Conservation (phyloP, 192 early-diverging fungal species). For the Chytriomyces sp. region DNA sequence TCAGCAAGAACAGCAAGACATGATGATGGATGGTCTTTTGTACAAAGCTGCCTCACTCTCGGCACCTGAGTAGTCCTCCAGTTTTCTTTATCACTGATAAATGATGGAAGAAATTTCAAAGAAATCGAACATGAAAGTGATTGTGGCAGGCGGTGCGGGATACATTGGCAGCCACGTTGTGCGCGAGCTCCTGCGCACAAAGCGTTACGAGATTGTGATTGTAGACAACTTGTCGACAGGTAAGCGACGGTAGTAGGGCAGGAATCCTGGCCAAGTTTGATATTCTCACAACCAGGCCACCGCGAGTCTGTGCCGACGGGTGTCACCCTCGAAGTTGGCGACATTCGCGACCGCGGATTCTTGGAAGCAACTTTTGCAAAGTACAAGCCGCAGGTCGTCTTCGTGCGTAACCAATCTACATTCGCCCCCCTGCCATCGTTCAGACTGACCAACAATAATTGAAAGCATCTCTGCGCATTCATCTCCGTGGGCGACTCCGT, state of each 20-base stretch:
- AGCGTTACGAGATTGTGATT: slow-evolving; percentile 78
- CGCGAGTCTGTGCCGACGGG: slow-evolving; percentile 42
- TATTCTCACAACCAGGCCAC: slow-evolving; percentile 44
- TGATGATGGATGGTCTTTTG: slow-evolving; percentile 16
- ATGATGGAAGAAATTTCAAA: not conserved
- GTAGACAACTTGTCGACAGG: slow-evolving; percentile 86
- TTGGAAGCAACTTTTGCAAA: slow-evolving; percentile 73
- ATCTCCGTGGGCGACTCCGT: slow-evolving; percentile 87
- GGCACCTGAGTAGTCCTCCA: not conserved
- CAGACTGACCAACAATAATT: not conserved
- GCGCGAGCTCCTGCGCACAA: slow-evolving; percentile 68
- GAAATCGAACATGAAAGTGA: slow-evolving; percentile 36
- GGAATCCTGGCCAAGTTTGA: too few relatives aligned
- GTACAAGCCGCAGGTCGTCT: slow-evolving; percentile 59
- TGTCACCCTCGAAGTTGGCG: slow-evolving; percentile 73
- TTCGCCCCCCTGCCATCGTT: not conserved
- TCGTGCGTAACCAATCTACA: slow-evolving; percentile 21
- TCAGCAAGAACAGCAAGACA: not conserved
- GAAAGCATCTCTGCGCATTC: slow-evolving; percentile 82
- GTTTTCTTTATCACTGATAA: too few relatives aligned
- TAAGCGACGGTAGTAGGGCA: slow-evolving; percentile 26
- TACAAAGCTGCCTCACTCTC: slow-evolving; percentile 19
- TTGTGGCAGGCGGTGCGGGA: slow-evolving; percentile 64
- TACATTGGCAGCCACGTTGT: slow-evolving; percentile 97
- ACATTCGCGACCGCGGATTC: slow-evolving; percentile 70